A percentile compares a stretch with the other conserved stretches of the same genome.
Evolutionary conservation across 768 basidiomycete species (phyloP).

Genomic region (Obba rivulosa): DNA sequence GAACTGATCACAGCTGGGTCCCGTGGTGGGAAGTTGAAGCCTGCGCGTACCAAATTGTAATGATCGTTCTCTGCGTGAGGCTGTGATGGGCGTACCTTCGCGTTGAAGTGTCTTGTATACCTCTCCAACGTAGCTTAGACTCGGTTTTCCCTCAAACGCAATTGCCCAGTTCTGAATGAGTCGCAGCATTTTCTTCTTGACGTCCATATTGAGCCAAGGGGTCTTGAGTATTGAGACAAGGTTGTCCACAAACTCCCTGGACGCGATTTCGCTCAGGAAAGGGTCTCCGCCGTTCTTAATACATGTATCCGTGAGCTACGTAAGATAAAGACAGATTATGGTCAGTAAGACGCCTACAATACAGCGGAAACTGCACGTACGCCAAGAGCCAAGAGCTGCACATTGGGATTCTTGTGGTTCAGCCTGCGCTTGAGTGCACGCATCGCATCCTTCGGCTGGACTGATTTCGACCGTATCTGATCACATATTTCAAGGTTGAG

Average conservation of each 20-base stretch:
- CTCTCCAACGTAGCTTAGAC: slow-evolving; percentile 69
- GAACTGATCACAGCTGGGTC: slow-evolving; percentile 64
- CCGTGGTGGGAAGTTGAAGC: slow-evolving; percentile 81
- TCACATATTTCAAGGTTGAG: slow-evolving; percentile 95
- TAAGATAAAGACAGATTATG: not conserved
- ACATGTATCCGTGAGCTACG: slow-evolving; percentile 81
- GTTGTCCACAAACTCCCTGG: slow-evolving; percentile 92
- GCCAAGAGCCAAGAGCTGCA: slow-evolving; percentile 79
- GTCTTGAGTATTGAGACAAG: slow-evolving; percentile 84
- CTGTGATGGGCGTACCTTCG: slow-evolving; percentile 53
- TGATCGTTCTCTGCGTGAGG: not conserved
- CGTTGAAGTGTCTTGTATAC: slow-evolving; percentile 70
- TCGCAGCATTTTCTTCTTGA: slow-evolving; percentile 73
- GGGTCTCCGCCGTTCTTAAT: slow-evolving; percentile 97
- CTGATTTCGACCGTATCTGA: slow-evolving; percentile 89
- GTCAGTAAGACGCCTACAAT: not conserved
- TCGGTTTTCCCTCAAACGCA: slow-evolving; percentile 78
- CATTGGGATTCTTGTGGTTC: slow-evolving; percentile 94
- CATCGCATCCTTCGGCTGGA: slow-evolving; percentile 82
- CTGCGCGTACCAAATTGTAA: slow-evolving; percentile 30
- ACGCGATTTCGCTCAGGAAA: slow-evolving; percentile 79
- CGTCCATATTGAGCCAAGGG: slow-evolving; percentile 70
- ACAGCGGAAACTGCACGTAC: slow-evolving; percentile 43
- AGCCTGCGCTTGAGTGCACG: slow-evolving; percentile 81
- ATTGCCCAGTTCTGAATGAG: slow-evolving; percentile 92